Base-by-base conservation (phyloP, 2,329 filamentous ascomycete genomes). In the Ramichloridium luteum region DNA sequence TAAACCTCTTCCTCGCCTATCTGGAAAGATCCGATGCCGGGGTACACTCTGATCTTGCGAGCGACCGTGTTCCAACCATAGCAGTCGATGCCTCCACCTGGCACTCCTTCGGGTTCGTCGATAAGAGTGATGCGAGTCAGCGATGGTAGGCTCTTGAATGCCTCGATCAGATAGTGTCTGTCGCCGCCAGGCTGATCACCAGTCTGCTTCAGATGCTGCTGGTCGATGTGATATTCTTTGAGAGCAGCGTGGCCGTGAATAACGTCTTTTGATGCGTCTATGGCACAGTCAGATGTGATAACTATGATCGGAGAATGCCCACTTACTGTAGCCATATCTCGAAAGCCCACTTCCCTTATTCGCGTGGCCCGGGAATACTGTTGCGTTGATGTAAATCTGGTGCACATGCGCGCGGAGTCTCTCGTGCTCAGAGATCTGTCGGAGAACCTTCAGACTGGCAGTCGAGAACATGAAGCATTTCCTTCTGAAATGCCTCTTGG, bases 391-490 rank as follows among this genome's bases (percentile, higher is more conserved):
- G 28, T 41, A 45, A 34, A 51, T 26, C 11, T 45, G 26, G 15
- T 39, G 39, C 20, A 53, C 34, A 30, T 44, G 46, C 4, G 31
- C 30, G 16, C 39, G 25, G 11, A 53, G 35, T 25, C 41, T 47
- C 6, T 35, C 28, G 36, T 39, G 41, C 5, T 38, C 32, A 11
- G 49, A 37, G 30, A 53, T 53, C 23, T 35, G 36, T 12, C 39
- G 27, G 6, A 53, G 38, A 6, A 44, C 37, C 13, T 41, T 40
- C 16, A 53, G 36, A 28, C 45, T 48, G 11, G 43, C 38, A n/a
- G 39, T 43, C 12, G 36, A 43, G 39, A 49, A 34, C 27, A 47
- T 38, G 37, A 50, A 44, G 37, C 35, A 33, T 27, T 49, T 50
- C 5, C 26, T 23, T 8, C 28, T 18, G 29, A 50, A 48, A 39